phyloP scores from a whole-genome alignment of 768 basidiomycete genomes.

The Suillus subluteus region DNA sequence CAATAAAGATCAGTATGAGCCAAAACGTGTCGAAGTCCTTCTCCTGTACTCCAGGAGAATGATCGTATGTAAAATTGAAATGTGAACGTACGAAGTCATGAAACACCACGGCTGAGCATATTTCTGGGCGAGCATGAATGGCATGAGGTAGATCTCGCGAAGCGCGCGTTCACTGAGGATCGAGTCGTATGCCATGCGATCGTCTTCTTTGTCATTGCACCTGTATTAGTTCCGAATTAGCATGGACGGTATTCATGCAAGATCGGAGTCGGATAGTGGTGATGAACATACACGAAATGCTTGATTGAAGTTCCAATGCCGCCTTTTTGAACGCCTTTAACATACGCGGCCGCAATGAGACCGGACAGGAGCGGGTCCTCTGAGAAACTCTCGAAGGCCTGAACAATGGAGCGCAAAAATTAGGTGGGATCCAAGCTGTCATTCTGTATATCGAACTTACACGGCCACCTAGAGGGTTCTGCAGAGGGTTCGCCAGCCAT shows the following conservation, averaged over 20 bases:
- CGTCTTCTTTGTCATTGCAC: conserved; percentile 83
- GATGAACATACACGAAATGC: conserved; percentile 67
- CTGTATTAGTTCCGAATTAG: conserved; percentile 33
- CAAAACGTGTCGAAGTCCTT: background rate
- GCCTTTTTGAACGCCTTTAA: conserved; percentile 76
- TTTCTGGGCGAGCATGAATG: conserved; percentile 62
- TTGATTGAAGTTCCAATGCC: conserved; percentile 81
- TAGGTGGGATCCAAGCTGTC: conserved; percentile 12
- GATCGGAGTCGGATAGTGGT: background rate
- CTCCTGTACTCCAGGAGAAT: background rate
- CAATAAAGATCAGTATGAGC: conserved; percentile 1
- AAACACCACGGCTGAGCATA: conserved; percentile 54
- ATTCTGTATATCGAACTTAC: conserved; percentile 36
- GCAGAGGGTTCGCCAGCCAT: background rate
- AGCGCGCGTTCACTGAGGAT: conserved; percentile 54
- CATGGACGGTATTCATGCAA: background rate
- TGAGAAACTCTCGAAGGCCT: conserved; percentile 81
- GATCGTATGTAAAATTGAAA: background rate
- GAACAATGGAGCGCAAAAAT: conserved; percentile 2
- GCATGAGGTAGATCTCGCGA: conserved; percentile 63
- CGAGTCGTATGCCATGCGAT: conserved; percentile 63
- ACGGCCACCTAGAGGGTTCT: conserved; percentile 75
- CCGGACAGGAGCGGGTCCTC: conserved; percentile 81
- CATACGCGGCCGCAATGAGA: conserved; percentile 67
- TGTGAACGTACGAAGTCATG: conserved; percentile 62